These are phyloP conservation scores for Botrytis byssoidea DNA, from an alignment of 2,329 filamentous ascomycete genomes.

Conservation along the genomic window DNA sequence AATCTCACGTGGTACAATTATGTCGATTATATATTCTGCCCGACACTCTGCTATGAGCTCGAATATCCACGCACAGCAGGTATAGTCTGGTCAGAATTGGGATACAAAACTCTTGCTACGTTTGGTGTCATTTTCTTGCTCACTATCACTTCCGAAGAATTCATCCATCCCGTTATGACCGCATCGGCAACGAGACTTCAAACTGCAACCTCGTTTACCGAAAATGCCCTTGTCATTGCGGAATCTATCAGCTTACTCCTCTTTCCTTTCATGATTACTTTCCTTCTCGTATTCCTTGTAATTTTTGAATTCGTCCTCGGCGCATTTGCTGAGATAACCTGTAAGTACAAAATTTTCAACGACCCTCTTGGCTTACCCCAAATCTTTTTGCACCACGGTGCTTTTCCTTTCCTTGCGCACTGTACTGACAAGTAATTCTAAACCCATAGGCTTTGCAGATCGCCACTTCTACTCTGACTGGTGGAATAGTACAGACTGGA, in stretches of 20 bases:
- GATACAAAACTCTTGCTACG: slow-evolving; percentile 81
- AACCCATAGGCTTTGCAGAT: slow-evolving; percentile 66
- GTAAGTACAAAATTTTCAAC: slow-evolving; percentile 36
- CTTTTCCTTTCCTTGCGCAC: neutral
- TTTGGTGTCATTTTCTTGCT: slow-evolving; percentile 97
- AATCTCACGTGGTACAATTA: slow-evolving; percentile 86
- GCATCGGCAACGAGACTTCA: slow-evolving; percentile 62
- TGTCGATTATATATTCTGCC: slow-evolving; percentile 82
- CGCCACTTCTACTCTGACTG: slow-evolving; percentile 85
- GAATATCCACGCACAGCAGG: slow-evolving; percentile 81
- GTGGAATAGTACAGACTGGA: slow-evolving; percentile 82
- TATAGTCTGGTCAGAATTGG: slow-evolving; percentile 78
- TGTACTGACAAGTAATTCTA: slow-evolving; percentile 3
- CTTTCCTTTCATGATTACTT: slow-evolving; percentile 96
- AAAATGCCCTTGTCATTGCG: slow-evolving; percentile 75
- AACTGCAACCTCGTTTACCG: slow-evolving; percentile 47
- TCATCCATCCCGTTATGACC: slow-evolving; percentile 84
- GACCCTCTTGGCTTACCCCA: neutral
- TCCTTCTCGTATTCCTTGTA: slow-evolving; percentile 92
- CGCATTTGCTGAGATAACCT: slow-evolving; percentile 89
- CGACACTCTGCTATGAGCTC: slow-evolving; percentile 95
- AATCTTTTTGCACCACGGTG: neutral
- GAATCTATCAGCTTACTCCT: slow-evolving; percentile 90
- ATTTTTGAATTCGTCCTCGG: slow-evolving; percentile 97
- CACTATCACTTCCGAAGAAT: slow-evolving; percentile 88